Evolutionary conservation across 2,329 filamentous ascomycete species (phyloP), one percentile per base, ranked within the genome.

Genomic region (Sclerotinia spermophila): DNA sequence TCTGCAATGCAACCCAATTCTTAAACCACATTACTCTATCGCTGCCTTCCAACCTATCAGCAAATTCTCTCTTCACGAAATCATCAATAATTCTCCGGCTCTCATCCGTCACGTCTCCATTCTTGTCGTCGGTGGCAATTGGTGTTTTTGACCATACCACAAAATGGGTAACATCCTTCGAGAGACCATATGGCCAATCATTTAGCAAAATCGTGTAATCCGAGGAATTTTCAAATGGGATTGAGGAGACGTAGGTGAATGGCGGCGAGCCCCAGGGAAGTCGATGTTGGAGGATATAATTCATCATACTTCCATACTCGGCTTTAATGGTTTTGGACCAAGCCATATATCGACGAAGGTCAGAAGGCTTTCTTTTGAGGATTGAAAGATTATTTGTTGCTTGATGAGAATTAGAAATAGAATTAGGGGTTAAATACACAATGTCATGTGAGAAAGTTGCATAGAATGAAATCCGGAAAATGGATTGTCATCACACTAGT

Each of bases 111-210:
- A 96, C 83, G 74, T 94, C 90, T 15, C 92, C 93, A 0, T 86
- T 92, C 27, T 82, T 82, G 0, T 87, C 80, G 74, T 96, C 90
- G 4, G 91, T 91, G 35, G 90, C 86, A 72, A 97, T 90, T 21
- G 85, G 83, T 55, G 95, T 96, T 78, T 96, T 95, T 67, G 91
- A 92, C 95, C 95, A 98, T 56, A 97, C 90, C 42, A 97, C 93
- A 30, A 97, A 86, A 79, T 98, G 95, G n/a, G 90, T 84, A 75
- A 90, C 87, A 68, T 85, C 85, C 0, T 84, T 79, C 0, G 83
- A 84, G 64, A 97, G 82, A 5, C 92, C 94, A 77, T 97, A 97
- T 0, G 95, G 95, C 94, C 94, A 98, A 84, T 97, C 94, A 77
- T 98, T 97, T 79, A 89, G 84, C 59, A 97, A 83, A 67, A 97